Evolutionary conservation across 805 yeast genomes (phyloP).

Genomic region (Candida sonorensis): DNA sequence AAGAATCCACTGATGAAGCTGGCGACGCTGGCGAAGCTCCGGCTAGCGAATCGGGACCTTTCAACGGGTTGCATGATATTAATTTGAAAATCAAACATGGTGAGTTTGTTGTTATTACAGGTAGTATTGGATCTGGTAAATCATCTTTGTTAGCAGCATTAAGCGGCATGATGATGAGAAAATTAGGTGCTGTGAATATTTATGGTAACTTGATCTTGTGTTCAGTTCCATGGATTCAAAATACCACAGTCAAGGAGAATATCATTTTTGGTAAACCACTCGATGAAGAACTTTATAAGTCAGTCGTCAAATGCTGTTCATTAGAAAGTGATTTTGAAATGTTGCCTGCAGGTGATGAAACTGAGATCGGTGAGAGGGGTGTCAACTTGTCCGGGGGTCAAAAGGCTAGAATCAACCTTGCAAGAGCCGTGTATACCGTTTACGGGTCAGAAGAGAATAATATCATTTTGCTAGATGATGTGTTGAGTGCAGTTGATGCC

Average conservation of each 20-base stretch:
- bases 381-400: conserved; percentile 83
- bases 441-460: no score
- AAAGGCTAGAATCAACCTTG: conserved; percentile 73
- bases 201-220: conserved; percentile 46
- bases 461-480: conserved; percentile 69
- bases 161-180: conserved; percentile 57
- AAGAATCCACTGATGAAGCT: neutral
- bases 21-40: neutral
- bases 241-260: conserved; percentile 68
- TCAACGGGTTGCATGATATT: conserved; percentile 39
- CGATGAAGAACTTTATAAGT: conserved; percentile 41
- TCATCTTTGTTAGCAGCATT: conserved; percentile 64
- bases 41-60: neutral
- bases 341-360: conserved; percentile 65
- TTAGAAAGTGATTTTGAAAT: conserved; percentile 55
- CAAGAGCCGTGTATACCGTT: conserved; percentile 76
- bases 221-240: conserved; percentile 70
- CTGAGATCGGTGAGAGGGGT: conserved; percentile 82
- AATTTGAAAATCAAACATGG: conserved; percentile 49
- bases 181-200: conserved; percentile 41
- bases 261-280: conserved; percentile 55
- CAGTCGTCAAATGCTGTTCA: conserved; percentile 58
- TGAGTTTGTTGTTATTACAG: conserved; percentile 69
- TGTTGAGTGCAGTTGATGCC: conserved; percentile 80
- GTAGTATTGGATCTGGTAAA: conserved; percentile 78